Conservation (phyloP, 2,329 filamentous ascomycete genomes). For the Phialocephala sp. region DNA sequence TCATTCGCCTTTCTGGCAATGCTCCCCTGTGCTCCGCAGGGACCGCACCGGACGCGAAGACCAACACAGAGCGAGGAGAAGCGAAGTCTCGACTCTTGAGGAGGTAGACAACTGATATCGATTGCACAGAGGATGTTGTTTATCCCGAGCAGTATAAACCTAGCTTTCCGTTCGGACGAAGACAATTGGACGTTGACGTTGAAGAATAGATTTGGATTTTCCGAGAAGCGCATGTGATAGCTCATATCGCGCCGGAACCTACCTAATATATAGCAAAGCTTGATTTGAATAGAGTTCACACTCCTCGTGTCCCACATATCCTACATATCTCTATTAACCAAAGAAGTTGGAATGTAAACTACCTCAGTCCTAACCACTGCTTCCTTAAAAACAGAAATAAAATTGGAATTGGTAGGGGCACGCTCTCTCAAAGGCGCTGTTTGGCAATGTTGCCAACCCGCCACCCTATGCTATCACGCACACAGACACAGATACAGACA, state of each 20-base stretch:
- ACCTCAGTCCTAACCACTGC: too few species aligned
- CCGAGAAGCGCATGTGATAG: not conserved
- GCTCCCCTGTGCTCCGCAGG: conserved; percentile 19
- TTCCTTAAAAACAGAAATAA: too few species aligned
- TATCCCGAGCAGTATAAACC: too few species aligned
- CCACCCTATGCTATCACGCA: too few species aligned
- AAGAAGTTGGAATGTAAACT: too few species aligned
- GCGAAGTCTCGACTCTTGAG: not conserved
- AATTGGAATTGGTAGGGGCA: too few species aligned
- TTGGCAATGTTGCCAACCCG: too few species aligned
- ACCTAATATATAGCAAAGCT: conserved; percentile 1
- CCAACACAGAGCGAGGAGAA: too few species aligned
- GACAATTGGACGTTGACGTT: not conserved
- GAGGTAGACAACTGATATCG: not conserved
- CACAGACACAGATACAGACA: too few species aligned
- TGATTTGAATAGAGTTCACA: conserved; percentile 4
- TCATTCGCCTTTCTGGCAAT: conserved; percentile 14
- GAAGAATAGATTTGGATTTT: not conserved
- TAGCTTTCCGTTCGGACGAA: too few species aligned
- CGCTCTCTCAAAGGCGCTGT: too few species aligned
- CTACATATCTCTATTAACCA: not conserved
- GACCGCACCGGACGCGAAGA: not conserved
- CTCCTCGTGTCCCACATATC: not conserved
- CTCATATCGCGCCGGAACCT: not conserved
- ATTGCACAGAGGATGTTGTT: too few species aligned